phyloP scores from a whole-genome alignment of 441 rosid species.

The Adansonia gregorii region DNA sequence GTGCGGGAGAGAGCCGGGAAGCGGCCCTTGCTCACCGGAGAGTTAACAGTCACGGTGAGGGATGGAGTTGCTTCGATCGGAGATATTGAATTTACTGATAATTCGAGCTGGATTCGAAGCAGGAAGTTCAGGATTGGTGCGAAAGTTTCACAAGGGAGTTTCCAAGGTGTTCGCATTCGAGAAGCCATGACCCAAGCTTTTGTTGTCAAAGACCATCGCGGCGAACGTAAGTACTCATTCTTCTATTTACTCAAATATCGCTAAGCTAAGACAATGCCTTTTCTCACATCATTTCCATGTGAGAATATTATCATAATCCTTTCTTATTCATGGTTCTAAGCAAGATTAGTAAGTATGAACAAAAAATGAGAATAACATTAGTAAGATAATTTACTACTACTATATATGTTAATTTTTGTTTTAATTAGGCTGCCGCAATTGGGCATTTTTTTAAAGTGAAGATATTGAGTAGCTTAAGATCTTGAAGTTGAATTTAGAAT shows the following conservation, averaged over 20 bases:
- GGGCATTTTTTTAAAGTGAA: no score
- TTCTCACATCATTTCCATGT: background rate
- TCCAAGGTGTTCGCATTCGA: slow-evolving; percentile 50
- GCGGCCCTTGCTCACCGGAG: slow-evolving; percentile 88
- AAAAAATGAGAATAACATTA: background rate
- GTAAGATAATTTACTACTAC: no score
- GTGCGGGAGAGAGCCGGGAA: slow-evolving; percentile 77
- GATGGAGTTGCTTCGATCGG: slow-evolving; percentile 57
- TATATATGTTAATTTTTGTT: no score
- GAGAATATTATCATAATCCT: background rate
- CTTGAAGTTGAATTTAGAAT: background rate
- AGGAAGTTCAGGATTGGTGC: slow-evolving; percentile 78
- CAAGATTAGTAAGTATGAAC: background rate
- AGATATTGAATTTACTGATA: slow-evolving; percentile 80
- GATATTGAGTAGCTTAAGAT: background rate
- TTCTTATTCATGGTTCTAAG: background rate
- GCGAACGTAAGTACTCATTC: slow-evolving; percentile 72
- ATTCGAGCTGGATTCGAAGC: slow-evolving; percentile 90
- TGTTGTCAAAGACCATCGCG: slow-evolving; percentile 88
- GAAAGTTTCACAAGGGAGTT: slow-evolving; percentile 56
- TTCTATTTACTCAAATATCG: background rate
- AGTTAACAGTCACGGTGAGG: slow-evolving; percentile 51
- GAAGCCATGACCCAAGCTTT: slow-evolving; percentile 82
- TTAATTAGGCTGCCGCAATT: no score
- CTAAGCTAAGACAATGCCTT: background rate